These are phyloP conservation scores for Gossypium australe DNA, from an alignment of 345 rosid genomes.

Conservation along the genomic window DNA sequence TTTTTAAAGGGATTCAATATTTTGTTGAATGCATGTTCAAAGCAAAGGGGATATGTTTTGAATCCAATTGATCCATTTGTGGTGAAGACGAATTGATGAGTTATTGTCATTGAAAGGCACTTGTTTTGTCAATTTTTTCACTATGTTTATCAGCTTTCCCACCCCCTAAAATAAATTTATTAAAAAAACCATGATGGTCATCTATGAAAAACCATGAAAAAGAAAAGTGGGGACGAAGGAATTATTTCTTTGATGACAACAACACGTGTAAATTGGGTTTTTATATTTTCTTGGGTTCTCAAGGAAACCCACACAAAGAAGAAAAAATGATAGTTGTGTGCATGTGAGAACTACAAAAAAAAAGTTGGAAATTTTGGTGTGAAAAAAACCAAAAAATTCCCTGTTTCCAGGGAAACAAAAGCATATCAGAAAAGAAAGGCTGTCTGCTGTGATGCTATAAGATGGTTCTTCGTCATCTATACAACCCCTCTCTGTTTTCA, in stretches of 20 bases:
- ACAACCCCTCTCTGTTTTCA: not conserved
- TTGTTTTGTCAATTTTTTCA: not conserved
- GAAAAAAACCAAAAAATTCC: too few species aligned
- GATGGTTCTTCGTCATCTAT: not conserved
- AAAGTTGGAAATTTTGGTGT: not conserved
- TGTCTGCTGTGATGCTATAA: constrained; percentile 6
- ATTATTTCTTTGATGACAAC: constrained; percentile 21
- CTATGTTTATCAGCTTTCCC: too few species aligned
- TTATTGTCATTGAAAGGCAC: not conserved
- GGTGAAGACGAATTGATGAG: constrained; percentile 4
- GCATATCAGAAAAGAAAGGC: constrained; percentile 5
- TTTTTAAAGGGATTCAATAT: not conserved
- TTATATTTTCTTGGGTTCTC: constrained; percentile 9
- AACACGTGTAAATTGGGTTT: constrained; percentile 27
- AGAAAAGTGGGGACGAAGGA: constrained; percentile 11
- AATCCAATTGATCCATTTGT: not conserved
- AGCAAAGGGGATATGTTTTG: not conserved
- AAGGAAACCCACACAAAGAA: constrained; percentile 2
- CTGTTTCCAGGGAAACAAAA: not conserved
- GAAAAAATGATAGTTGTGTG: constrained; percentile 20
- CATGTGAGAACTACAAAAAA: constrained; percentile 18
- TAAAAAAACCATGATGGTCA: not conserved
- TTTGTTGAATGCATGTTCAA: not conserved
- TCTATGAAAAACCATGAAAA: constrained; percentile 3
- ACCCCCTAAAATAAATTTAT: not conserved